Conservation (phyloP, 441 rosid genomes). For the Iberis amara region DNA sequence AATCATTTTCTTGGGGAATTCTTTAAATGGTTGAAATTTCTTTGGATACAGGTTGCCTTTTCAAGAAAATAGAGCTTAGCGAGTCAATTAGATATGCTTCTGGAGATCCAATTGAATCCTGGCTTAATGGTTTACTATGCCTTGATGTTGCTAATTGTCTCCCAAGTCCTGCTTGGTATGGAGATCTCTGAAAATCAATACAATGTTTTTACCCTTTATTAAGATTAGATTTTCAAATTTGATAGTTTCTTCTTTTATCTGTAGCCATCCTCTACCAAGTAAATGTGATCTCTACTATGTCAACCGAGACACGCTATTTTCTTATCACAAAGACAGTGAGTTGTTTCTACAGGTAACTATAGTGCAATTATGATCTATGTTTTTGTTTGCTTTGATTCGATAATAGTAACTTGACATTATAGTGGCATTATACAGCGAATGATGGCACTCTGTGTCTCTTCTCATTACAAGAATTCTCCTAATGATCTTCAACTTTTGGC, state of each 20-base stretch:
- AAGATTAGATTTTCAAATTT: neutral
- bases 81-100: constrained; percentile 94
- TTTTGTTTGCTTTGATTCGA: constrained; percentile 8
- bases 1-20: constrained; percentile 7
- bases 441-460: constrained; percentile 96
- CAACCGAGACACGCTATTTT: constrained; percentile 88
- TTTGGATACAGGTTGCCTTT: constrained; percentile 61
- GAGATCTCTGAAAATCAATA: neutral
- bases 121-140: constrained; percentile 88
- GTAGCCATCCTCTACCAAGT: constrained; percentile 58
- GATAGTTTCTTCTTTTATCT: constrained; percentile 17
- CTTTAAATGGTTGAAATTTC: constrained; percentile 23
- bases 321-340: constrained; percentile 93
- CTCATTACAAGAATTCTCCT: constrained; percentile 98
- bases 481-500: constrained; percentile 96
- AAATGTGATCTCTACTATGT: constrained; percentile 95
- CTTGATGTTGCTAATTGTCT: constrained; percentile 74
- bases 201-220: constrained; percentile 1
- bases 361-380: constrained; percentile 6
- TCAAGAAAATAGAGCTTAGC: constrained; percentile 77
- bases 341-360: constrained; percentile 78
- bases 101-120: constrained; percentile 88
- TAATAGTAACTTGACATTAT: constrained; percentile 23
- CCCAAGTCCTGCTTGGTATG: constrained; percentile 56
- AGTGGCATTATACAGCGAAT: constrained; percentile 61